Conservation (phyloP, 192 early-diverging fungal species). For the Rhizoclosmatium globosum region DNA sequence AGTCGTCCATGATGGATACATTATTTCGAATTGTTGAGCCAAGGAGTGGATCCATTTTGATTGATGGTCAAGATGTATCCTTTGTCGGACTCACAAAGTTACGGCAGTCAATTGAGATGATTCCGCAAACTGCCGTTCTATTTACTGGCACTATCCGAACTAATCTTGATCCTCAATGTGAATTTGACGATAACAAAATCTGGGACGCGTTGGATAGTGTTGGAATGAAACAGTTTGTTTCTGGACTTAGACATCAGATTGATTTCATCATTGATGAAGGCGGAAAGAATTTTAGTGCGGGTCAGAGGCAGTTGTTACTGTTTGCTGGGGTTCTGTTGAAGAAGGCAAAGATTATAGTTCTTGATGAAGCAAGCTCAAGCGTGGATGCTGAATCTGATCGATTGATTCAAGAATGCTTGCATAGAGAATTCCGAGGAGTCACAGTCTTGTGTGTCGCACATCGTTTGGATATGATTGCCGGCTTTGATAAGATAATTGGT, state of each 20-base stretch:
- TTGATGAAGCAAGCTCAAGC: conserved; percentile 75
- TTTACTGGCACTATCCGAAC: conserved; percentile 36
- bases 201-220: background rate
- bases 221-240: conserved; percentile 13
- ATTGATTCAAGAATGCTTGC: conserved; percentile 68
- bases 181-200: background rate
- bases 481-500: conserved; percentile 74
- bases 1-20: conserved; percentile 45
- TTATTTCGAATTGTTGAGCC: conserved; percentile 52
- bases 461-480: conserved; percentile 63
- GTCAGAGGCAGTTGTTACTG: background rate
- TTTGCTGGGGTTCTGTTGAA: conserved; percentile 35
- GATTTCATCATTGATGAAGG: conserved; percentile 2
- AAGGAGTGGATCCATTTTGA: conserved; percentile 7
- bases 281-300: background rate
- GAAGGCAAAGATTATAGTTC: conserved; percentile 56
- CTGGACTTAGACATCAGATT: background rate
- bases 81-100: conserved; percentile 71
- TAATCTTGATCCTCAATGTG: background rate
- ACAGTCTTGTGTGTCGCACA: conserved; percentile 80
- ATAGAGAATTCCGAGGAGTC: conserved; percentile 59
- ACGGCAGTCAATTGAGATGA: conserved; percentile 77
- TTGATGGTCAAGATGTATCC: conserved; percentile 63
- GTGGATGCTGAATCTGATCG: conserved; percentile 77
- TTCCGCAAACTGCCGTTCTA: conserved; percentile 89